Evolutionary conservation across 306 rosid genomes (phyloP), one percentile per base, ranked within the genome.

Genomic region (Ammopiptanthus mongolicus): DNA sequence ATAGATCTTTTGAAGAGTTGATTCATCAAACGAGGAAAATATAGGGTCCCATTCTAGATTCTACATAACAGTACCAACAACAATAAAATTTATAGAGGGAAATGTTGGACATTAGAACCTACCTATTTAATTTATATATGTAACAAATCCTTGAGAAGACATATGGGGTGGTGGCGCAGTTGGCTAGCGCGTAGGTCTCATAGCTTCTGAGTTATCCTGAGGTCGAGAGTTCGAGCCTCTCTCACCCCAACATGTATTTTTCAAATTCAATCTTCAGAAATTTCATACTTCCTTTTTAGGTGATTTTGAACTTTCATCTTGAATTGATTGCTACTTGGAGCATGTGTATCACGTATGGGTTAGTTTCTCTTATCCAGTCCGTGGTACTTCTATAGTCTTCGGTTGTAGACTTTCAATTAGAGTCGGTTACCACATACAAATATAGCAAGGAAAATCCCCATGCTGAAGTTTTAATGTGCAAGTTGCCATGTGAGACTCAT

Each of bases 131-230:
- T n/a, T n/a, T n/a, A n/a, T n/a, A n/a, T n/a, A n/a, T n/a, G n/a
- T n/a, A n/a, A n/a, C n/a, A n/a, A n/a, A n/a, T n/a, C n/a, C n/a
- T n/a, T n/a, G n/a, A n/a, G n/a, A n/a, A n/a, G n/a, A n/a, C n/a
- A n/a, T n/a, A n/a, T n/a, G 81, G 82, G 82, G 77, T 78, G 82
- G 77, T 78, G 82, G 72, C 75, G 75, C 74, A 79, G 83, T 72
- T 72, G 83, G 79, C 79, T 80, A 73, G 75, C 79, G 79, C 83
- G 83, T 79, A 80, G 79, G 83, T 73, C 83, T 80, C 83, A 80
- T 80, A 80, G 79, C 47, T 23, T n/a, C 55, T 23, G 73, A 65
- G 73, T 36, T 0, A 63, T 75, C 65, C 72, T 75, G 73, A 79
- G 79, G 83, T 80, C 79, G 75, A 73, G 79, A 73, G 79, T 80